These are phyloP conservation scores for Leishmania tarentolae DNA, from an alignment of 208 protist genomes.

Conservation along the genomic window DNA sequence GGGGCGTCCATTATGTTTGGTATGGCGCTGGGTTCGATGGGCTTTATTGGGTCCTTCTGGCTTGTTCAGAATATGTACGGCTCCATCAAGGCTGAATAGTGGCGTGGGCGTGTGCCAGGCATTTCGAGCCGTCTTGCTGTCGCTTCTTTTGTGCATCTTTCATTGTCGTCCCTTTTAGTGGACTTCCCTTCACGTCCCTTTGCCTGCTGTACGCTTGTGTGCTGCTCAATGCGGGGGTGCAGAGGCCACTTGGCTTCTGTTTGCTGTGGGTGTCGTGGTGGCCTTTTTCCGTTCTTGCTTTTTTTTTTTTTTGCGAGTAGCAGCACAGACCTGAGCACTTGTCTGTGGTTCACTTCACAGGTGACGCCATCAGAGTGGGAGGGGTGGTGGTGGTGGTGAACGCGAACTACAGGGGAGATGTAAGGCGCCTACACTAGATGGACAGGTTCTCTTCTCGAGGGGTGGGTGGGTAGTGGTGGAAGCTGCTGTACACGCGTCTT, in stretches of 20 bases:
- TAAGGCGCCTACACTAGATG: not conserved
- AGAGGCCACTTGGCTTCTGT: not conserved
- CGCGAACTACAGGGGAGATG: not conserved
- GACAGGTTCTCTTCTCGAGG: not conserved
- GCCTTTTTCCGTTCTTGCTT: not conserved
- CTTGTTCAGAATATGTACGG: slow-evolving; percentile 84
- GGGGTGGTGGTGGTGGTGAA: not conserved
- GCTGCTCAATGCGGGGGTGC: not conserved
- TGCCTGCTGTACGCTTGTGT: not conserved
- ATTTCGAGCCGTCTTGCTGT: not conserved
- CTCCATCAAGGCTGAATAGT: slow-evolving; percentile 61
- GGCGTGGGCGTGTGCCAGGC: not conserved
- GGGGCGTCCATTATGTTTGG: slow-evolving; percentile 61
- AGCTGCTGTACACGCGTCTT: not conserved
- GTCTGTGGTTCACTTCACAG: not conserved
- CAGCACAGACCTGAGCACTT: not conserved
- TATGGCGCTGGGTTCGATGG: slow-evolving; percentile 70
- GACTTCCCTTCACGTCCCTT: not conserved
- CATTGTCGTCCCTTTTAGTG: not conserved
- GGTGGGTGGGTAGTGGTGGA: not conserved
- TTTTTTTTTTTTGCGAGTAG: not conserved
- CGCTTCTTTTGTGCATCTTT: not conserved
- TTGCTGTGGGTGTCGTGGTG: not conserved
- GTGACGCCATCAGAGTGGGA: not conserved
- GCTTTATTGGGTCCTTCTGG: slow-evolving; percentile 65